Percentiles rank a stretch among this genome's conserved stretches.
Conservation (phyloP, 1,284 basidiomycete genomes). For the Rhodotorula sp. region DNA sequence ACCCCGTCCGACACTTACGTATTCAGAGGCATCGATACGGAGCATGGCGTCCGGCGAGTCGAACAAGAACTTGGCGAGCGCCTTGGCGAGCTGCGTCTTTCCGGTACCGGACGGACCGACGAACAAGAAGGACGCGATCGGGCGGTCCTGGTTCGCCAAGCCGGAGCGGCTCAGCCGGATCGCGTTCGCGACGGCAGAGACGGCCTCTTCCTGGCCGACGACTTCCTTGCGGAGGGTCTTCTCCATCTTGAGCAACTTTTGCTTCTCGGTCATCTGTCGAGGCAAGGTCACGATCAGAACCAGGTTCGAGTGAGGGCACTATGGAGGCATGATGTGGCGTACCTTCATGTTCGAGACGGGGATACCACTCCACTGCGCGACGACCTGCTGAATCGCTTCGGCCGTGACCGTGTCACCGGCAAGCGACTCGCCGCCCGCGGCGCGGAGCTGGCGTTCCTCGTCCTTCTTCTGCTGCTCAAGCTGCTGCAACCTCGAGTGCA, state of each 20-base stretch:
- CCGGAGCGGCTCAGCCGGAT: conserved; percentile 60
- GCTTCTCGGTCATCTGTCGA: conserved; percentile 42
- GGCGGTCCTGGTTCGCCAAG: conserved; percentile 57
- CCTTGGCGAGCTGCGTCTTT: conserved; percentile 55
- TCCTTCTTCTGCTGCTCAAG: conserved; percentile 56
- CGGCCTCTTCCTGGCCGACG: conserved; percentile 59
- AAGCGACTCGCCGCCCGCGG: conserved; percentile 45
- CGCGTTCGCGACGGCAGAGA: conserved; percentile 58
- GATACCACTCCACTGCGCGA: conserved; percentile 56
- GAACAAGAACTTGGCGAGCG: conserved; percentile 57
- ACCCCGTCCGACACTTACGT: conserved; percentile 40
- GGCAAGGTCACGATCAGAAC: neutral
- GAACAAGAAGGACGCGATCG: conserved; percentile 58
- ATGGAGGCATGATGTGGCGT: conserved; percentile 41
- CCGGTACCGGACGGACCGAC: conserved; percentile 53
- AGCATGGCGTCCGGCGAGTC: conserved; percentile 58
- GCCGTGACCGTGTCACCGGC: conserved; percentile 52
- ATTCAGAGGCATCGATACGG: conserved; percentile 58
- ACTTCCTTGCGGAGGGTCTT: conserved; percentile 54
- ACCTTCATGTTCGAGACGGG: conserved; percentile 48
- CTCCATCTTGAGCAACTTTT: conserved; percentile 56
- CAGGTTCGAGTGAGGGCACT: conserved; percentile 30
- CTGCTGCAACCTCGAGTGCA: conserved; percentile 66
- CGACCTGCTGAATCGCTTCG: conserved; percentile 57
- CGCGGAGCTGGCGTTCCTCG: conserved; percentile 49